Evolutionary conservation across 2,329 filamentous ascomycete species (phyloP).

Genomic region (Furcasterigmium furcatum): DNA sequence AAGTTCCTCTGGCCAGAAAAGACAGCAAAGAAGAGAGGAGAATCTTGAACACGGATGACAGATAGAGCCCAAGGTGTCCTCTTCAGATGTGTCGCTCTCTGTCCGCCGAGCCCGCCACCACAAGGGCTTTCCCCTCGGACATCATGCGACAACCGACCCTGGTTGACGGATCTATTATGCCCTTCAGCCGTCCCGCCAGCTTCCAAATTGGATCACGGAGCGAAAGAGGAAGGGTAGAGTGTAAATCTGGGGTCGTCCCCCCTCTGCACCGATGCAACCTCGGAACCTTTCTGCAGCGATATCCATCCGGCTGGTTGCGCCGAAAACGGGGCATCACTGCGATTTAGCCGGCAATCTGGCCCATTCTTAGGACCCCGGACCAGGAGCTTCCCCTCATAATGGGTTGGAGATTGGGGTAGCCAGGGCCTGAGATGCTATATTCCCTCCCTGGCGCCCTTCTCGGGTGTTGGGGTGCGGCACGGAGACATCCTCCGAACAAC

Average conservation of each 20-base stretch:
- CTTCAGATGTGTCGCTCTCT: not conserved
- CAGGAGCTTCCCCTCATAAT: no score
- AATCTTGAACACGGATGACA: no score
- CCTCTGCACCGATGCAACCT: not conserved
- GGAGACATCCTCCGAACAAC: conserved; percentile 2
- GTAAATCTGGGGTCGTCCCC: not conserved
- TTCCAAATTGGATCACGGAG: not conserved
- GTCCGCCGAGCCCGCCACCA: not conserved
- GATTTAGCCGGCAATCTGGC: no score
- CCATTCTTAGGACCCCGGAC: no score
- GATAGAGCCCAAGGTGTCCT: not conserved
- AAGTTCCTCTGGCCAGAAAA: no score
- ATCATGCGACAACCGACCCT: not conserved
- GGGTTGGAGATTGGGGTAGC: not conserved
- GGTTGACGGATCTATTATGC: not conserved
- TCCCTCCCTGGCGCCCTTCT: not conserved
- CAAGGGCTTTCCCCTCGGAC: not conserved
- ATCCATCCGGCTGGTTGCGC: no score
- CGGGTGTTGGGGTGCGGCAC: not conserved
- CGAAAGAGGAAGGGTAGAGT: not conserved
- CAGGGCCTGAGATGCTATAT: no score
- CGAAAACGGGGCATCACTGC: no score
- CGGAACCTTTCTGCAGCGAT: not conserved
- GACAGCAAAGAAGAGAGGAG: no score
- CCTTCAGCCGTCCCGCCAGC: not conserved